These are phyloP conservation scores for Termitomyces sp. DNA, from an alignment of 768 basidiomycete species.

Conservation along the genomic window DNA sequence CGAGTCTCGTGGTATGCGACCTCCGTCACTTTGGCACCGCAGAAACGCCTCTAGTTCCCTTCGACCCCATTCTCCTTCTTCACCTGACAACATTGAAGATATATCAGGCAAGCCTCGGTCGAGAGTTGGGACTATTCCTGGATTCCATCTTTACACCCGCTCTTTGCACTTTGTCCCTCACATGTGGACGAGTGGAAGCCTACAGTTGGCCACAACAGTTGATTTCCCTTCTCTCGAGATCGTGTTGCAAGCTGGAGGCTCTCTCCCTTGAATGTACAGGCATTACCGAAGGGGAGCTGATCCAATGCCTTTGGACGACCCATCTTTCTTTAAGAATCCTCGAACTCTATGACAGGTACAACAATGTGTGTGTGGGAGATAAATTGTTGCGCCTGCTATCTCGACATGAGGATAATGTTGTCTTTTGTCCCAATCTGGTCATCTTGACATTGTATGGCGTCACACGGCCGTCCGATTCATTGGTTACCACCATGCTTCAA, in stretches of 20 bases:
- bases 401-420: background rate
- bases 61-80: background rate
- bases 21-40: background rate
- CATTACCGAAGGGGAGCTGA: conserved; percentile 19
- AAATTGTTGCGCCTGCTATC: background rate
- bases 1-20: background rate
- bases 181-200: background rate
- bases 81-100: background rate
- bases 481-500: background rate
- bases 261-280: conserved; percentile 15
- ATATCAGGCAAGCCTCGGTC: background rate
- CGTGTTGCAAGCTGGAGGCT: background rate
- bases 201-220: background rate
- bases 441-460: background rate
- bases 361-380: background rate
- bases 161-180: background rate
- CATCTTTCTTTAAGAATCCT: conserved; percentile 14
- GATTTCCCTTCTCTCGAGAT: background rate
- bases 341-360: conserved; percentile 9
- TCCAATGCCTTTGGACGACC: conserved; percentile 17
- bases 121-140: background rate
- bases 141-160: background rate
- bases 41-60: background rate
- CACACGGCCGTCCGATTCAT: background rate
- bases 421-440: background rate